A percentile compares a stretch with the other conserved stretches of the same genome.
phyloP scores from a whole-genome alignment of 2,329 filamentous ascomycete species.

The Colletotrichum phormii region DNA sequence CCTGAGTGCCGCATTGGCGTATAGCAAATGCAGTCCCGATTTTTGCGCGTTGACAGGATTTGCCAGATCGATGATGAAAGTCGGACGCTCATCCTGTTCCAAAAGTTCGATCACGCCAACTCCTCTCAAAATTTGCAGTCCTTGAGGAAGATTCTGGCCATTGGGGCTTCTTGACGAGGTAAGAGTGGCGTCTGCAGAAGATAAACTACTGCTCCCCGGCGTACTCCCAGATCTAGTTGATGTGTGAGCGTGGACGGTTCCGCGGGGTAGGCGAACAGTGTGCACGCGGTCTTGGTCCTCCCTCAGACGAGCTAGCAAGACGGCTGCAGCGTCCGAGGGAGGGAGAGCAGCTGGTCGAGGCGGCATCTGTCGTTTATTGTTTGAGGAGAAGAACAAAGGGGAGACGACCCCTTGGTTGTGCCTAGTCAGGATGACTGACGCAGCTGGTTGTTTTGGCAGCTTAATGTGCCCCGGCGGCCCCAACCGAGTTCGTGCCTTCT shows the following conservation, averaged over 20 bases:
- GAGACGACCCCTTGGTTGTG: constrained; percentile 55
- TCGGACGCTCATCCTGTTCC: constrained; percentile 81
- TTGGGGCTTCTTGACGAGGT: constrained; percentile 58
- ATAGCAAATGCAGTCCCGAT: constrained; percentile 70
- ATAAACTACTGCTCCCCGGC: constrained; percentile 61
- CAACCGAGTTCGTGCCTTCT: constrained; percentile 61
- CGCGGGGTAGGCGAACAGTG: constrained; percentile 66
- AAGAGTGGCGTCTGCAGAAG: constrained; percentile 56
- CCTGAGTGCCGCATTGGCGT: constrained; percentile 75
- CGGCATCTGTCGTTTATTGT: constrained; percentile 48
- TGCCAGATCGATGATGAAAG: constrained; percentile 78
- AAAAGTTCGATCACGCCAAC: constrained; percentile 79
- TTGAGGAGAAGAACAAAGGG: constrained; percentile 64
- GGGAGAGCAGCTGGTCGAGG: constrained; percentile 52
- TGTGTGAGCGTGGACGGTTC: constrained; percentile 59
- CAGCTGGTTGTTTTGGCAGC: constrained; percentile 45
- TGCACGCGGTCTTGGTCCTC: constrained; percentile 61
- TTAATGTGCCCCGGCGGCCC: constrained; percentile 59
- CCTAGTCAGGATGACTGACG: constrained; percentile 40
- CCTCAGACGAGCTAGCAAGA: constrained; percentile 59
- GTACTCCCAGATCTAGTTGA: constrained; percentile 62
- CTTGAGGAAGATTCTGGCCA: constrained; percentile 57
- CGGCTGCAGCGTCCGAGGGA: constrained; percentile 54
- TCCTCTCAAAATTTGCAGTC: constrained; percentile 68
- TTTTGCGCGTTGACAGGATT: constrained; percentile 66